Evolutionary conservation across 176 grass and related monocot species (phyloP).

Genomic region (Metroxylon sagu): DNA sequence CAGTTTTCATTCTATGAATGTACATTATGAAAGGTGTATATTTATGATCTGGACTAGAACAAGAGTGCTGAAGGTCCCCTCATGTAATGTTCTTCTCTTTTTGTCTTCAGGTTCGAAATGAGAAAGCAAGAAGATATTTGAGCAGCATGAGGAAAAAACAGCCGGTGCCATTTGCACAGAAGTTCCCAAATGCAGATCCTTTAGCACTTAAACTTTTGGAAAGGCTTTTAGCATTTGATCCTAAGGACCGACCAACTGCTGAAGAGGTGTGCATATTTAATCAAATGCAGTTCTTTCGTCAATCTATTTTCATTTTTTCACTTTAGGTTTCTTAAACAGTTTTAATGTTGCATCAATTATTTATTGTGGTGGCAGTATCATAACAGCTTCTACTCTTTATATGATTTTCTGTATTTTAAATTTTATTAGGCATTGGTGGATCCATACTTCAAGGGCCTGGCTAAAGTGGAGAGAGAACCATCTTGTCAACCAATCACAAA

Average conservation of each 20-base stretch:
- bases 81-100: neutral
- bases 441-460: constrained; percentile 90
- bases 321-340: constrained; percentile 9
- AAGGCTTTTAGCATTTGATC: constrained; percentile 92
- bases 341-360: neutral
- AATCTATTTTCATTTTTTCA: neutral
- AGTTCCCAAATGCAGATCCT: constrained; percentile 84
- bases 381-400: no score
- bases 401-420: no score
- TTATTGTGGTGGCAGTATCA: no score
- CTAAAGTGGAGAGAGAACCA: constrained; percentile 90
- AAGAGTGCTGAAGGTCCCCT: no score
- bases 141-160: constrained; percentile 96
- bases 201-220: constrained; percentile 75
- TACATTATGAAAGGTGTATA: no score
- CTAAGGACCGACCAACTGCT: constrained; percentile 86
- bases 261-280: constrained; percentile 44
- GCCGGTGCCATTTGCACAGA: constrained; percentile 67
- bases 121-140: constrained; percentile 94
- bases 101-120: constrained; percentile 69
- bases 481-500: constrained; percentile 89
- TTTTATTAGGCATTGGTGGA: constrained; percentile 61
- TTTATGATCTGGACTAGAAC: no score
- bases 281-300: no score
- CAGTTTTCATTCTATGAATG: no score